Base-by-base conservation (phyloP, 495 filamentous ascomycete genomes). In the Articulospora tetracladia region DNA sequence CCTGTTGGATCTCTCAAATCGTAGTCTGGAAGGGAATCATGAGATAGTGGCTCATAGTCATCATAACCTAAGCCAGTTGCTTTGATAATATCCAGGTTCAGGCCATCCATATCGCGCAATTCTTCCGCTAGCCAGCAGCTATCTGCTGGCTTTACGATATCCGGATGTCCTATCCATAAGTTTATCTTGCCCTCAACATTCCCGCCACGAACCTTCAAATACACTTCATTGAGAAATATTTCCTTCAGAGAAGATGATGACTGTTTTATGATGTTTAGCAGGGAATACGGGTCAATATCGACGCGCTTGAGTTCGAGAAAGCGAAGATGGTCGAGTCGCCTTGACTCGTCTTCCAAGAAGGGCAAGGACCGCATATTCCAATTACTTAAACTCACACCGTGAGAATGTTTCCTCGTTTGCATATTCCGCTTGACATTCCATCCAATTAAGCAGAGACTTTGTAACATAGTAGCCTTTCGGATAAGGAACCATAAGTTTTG, bases 51-150 rank as follows among this genome's bases (percentile, higher is more conserved):
- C 10, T 65, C 60, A 30, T 56, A 63, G 23, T 62, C 60, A 53
- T 67, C 65, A 30, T 70, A 70, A 28, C 65, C 65, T 1, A 70
- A 39, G 6, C 62, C 62, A 0, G 65, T 68, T 3, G 54, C 68
- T 47, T 63, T 57, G 4, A 70, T 41, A 19, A 70, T 36, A 30
- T 68, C 55, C 10, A 70, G 55, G 15, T 55, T 52, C 17, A 68
- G 50, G 15, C 41, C 34, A 53, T 49, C 20, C 26, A 64, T 61
- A 11, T 62, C 48, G 1, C 60, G 55, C 20, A 70, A 25, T 12
- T 59, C 55, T 15, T 61, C 28, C 23, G 68, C 65, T 8, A 70
- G 17, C 68, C 68, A 68, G 6, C 24, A 36, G 10, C n/a, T 26
- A 25, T 41, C 19, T 0, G 49, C 49, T 39, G 67, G 51, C 30